Evolutionary conservation across 768 basidiomycete genomes (phyloP).

Genomic region (Arthromyces matolae): DNA sequence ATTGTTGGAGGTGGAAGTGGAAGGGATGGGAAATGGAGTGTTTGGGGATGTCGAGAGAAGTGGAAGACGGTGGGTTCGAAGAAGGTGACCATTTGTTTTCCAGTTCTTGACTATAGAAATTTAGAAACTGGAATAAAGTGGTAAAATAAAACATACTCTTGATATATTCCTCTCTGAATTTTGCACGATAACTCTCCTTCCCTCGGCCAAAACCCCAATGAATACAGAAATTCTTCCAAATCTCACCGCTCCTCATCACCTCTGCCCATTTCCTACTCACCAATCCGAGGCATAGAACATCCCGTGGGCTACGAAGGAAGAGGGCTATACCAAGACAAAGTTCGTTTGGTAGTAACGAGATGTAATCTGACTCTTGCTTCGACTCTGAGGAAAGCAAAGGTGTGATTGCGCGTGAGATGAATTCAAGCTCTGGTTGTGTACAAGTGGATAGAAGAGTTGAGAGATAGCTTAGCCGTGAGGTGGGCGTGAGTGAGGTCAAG

Average conservation of each 20-base stretch:
- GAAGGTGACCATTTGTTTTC: constrained; percentile 67
- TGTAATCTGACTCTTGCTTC: constrained; percentile 48
- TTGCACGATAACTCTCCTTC: constrained; percentile 42
- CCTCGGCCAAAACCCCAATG: constrained; percentile 42
- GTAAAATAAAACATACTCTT: constrained; percentile 48
- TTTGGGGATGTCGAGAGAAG: constrained; percentile 51
- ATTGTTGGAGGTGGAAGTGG: constrained; percentile 79
- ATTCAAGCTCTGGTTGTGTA: constrained; percentile 46
- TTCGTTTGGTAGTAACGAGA: constrained; percentile 46
- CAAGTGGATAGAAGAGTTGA: constrained; percentile 10
- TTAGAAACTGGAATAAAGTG: background rate
- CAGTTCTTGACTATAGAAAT: constrained; percentile 65
- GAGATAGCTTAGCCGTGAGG: background rate
- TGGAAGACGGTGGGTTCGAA: constrained; percentile 68
- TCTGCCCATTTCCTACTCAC: constrained; percentile 72
- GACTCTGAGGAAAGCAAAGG: constrained; percentile 39
- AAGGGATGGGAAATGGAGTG: constrained; percentile 6
- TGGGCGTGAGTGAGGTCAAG: background rate
- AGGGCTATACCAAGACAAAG: constrained; percentile 70
- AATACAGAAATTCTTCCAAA: constrained; percentile 78
- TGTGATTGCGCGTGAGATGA: constrained; percentile 60
- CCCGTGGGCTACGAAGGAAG: constrained; percentile 72
- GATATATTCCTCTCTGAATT: constrained; percentile 71
- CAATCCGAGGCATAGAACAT: constrained; percentile 62
- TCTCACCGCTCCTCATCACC: constrained; percentile 67